These are phyloP conservation scores for Brachypodium distachyon DNA, from an alignment of 202 grass and related monocot genomes.

Conservation along the genomic window DNA sequence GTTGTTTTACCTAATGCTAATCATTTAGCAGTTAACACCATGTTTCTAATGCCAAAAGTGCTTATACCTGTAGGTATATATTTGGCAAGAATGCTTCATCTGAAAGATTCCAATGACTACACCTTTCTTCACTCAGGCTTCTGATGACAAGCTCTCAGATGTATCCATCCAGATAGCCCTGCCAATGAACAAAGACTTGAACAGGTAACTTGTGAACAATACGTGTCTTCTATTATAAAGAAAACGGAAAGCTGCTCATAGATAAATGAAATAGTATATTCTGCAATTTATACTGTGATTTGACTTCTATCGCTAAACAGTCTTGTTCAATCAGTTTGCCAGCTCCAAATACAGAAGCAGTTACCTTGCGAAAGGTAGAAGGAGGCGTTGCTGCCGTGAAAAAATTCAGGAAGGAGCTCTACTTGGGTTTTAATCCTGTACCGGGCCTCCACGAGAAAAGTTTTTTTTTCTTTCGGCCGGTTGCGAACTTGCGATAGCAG, in stretches of 20 bases:
- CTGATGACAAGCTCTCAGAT: slow-evolving; percentile 64
- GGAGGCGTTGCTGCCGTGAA: slow-evolving; percentile 46
- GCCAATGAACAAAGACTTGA: slow-evolving; percentile 62
- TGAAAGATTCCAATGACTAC: slow-evolving; percentile 94
- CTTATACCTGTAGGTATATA: slow-evolving; percentile 63
- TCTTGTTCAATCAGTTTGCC: slow-evolving; percentile 46
- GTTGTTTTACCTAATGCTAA: slow-evolving; percentile 18
- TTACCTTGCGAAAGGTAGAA: slow-evolving; percentile 43
- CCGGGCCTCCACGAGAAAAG: no score
- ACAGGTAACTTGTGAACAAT: slow-evolving; percentile 25
- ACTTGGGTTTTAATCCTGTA: no score
- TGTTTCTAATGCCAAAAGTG: background rate
- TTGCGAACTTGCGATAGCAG: no score
- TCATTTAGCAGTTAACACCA: background rate
- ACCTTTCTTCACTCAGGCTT: slow-evolving; percentile 86
- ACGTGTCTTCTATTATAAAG: background rate
- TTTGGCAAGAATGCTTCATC: slow-evolving; percentile 82
- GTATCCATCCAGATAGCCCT: slow-evolving; percentile 84
- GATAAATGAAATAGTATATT: background rate
- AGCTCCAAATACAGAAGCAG: slow-evolving; percentile 39
- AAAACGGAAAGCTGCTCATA: background rate
- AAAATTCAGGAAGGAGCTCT: no score
- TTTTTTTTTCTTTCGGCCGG: no score
- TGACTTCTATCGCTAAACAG: background rate
- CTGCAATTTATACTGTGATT: background rate